Base-by-base conservation (phyloP, 192 early-diverging fungal species). In the Backusella sp. region DNA sequence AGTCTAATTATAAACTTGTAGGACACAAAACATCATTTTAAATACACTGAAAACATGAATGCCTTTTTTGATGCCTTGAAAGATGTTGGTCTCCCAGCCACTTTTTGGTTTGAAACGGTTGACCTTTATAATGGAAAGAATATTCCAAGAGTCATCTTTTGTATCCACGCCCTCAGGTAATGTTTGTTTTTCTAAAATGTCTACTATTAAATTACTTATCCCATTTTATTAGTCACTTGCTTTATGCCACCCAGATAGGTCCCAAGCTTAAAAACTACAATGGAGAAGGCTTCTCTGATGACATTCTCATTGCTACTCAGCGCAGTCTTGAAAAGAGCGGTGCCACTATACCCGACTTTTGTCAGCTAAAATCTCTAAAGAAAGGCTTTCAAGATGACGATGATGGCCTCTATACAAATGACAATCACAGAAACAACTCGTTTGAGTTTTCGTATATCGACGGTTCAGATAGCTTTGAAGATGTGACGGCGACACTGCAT, bases 51-150 rank as follows among this genome's bases (percentile, higher is more conserved):
- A 82, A 99, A 99, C 82, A 97, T 98, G 83, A 98, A 99, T 84
- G 97, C 89, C 72, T 91, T 98, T 59, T 92, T 99, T 70, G 83
- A 84, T 11, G 94, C 94, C 23, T 92, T 96, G 75, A 86, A 87
- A 66, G 86, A 88, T 65, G 91, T 96, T 32, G 89, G 92, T 9
- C 84, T 99, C 19, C 97, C 97, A 9, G 66, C 89, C 87, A 91
- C 97, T 75, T 99, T 99, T 83, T 93, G 96, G 80, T 99, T 99
- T 85, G 97, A 99, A 83, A 84, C 97, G 78, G 97, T 96, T 0
- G 98, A 99, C 82, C 80, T 99, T 59, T 99, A 98, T 84, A 97
- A 99, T 77, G 94, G 95, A 83, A 99, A 99, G 77, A 99, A 99
- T 79, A 95, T 99, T 78, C 98, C 98, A 11, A 96, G 96, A 79